Evolutionary conservation across 2,329 filamentous ascomycete genomes (phyloP), one percentile per base, ranked within the genome.

Genomic region (Lachnellula suecica): DNA sequence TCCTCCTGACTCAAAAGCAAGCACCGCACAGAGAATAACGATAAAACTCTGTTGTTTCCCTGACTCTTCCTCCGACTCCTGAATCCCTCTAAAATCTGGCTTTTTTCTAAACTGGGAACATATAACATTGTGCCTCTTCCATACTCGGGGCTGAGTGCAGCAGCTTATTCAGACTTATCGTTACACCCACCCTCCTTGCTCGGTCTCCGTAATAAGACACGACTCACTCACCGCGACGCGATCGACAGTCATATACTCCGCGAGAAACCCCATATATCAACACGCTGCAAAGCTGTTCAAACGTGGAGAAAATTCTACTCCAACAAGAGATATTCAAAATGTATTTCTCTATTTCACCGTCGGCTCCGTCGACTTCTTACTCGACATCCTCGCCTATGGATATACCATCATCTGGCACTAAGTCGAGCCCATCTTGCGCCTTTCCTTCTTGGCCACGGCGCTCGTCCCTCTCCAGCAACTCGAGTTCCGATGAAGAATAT

Each of bases 371-470:
- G 10, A 62, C 61, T 3, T 56, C 52, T 42, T 65, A 62, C 57
- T 53, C 58, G 42, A 58, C 58, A 22, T 24, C 56, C 25, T 47
- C 55, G 17, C 56, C 64, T 11, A 64, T 66, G 59, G 58, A 63
- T 41, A 66, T 66, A 48, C 63, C 60, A 38, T 52, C 61, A 7
- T 48, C 54, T 11, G 51, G 47, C 44, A 48, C 62, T 20, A 58
- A 56, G 24, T 64, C 66, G 15, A 24, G 20, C 11, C 51, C 63
- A 6, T 65, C 64, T 0, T 83, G 80, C 69, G 81, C 80, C 23
- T 83, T 77, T 59, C 81, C 81, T 24, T 82, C 78, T 22, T 84
- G 81, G 81, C 79, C 80, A 23, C 75, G 79, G 52, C 74, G 80
- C 38, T 71, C 74, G 15, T 80, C 78, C 35, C 74, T 83, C 54